Conservation (phyloP, 768 basidiomycete species). For the Candolleomyces efflorescens region DNA sequence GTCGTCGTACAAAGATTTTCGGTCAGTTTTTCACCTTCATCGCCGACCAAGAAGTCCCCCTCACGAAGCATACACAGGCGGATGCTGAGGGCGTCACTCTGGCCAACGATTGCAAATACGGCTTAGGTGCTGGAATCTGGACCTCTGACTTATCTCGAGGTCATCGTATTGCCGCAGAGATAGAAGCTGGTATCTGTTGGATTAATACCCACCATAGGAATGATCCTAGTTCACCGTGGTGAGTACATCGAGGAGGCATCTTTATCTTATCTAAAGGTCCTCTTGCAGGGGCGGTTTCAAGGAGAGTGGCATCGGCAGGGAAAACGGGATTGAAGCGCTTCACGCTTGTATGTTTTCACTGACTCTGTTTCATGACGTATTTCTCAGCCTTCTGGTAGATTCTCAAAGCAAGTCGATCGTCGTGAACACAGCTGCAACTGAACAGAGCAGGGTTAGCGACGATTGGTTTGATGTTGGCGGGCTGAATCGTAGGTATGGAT, state of each 20-base stretch:
- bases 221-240: constrained; percentile 89
- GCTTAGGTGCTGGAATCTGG: constrained; percentile 80
- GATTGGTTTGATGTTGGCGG: constrained; percentile 72
- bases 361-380: neutral
- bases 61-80: constrained; percentile 28
- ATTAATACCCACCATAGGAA: constrained; percentile 88
- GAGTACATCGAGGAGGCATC: constrained; percentile 14
- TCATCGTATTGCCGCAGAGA: constrained; percentile 64
- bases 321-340: constrained; percentile 81
- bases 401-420: constrained; percentile 83
- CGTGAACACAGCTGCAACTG: constrained; percentile 61
- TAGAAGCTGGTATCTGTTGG: constrained; percentile 81
- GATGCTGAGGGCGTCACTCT: constrained; percentile 63
- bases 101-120: constrained; percentile 77
- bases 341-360: constrained; percentile 57
- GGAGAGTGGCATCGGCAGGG: constrained; percentile 81
- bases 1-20: constrained; percentile 53
- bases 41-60: neutral
- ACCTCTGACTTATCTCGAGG: constrained; percentile 70
- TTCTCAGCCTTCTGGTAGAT: constrained; percentile 39
- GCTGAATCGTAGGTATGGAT: constrained; percentile 60
- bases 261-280: neutral
- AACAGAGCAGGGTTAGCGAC: constrained; percentile 54
- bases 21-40: constrained; percentile 18
- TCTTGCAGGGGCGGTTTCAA: constrained; percentile 79